phyloP scores from a whole-genome alignment of 768 basidiomycete species.

The Boletus vermiculosoides region DNA sequence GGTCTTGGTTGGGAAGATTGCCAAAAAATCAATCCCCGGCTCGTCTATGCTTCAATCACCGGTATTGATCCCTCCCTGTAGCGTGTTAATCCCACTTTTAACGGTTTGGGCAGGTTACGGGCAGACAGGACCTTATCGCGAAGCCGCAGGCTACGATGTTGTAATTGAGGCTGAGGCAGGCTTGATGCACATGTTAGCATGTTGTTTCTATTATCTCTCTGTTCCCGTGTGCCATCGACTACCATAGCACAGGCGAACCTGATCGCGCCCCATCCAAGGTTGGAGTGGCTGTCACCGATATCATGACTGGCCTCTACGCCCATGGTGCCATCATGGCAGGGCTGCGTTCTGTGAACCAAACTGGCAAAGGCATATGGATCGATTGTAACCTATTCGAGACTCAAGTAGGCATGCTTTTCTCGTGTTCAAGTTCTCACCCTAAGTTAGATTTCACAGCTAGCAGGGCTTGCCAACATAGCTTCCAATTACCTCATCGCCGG shows the following conservation, averaged over 20 bases:
- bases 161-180: constrained; percentile 88
- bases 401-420: constrained; percentile 52
- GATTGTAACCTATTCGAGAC: constrained; percentile 93
- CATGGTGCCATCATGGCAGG: constrained; percentile 94
- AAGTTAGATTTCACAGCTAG: constrained; percentile 56
- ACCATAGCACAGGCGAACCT: constrained; percentile 77
- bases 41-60: constrained; percentile 89
- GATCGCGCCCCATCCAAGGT: constrained; percentile 88
- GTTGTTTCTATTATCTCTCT: constrained; percentile 8
- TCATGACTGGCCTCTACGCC: constrained; percentile 85
- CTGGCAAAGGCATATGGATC: constrained; percentile 86
- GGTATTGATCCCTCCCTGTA: constrained; percentile 43
- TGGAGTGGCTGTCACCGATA: constrained; percentile 92
- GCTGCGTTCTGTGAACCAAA: constrained; percentile 75
- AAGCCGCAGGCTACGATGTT: constrained; percentile 87
- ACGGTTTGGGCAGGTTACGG: constrained; percentile 55
- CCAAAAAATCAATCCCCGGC: constrained; percentile 65
- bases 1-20: constrained; percentile 88
- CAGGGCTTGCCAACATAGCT: constrained; percentile 88
- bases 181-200: constrained; percentile 84
- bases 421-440: background rate
- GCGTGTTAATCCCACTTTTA: background rate
- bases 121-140: constrained; percentile 86
- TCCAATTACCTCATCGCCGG: constrained; percentile 90
- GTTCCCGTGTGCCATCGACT: constrained; percentile 11